Evolutionary conservation across 2,329 filamentous ascomycete genomes (phyloP).

Genomic region (Venturia oleaginea): DNA sequence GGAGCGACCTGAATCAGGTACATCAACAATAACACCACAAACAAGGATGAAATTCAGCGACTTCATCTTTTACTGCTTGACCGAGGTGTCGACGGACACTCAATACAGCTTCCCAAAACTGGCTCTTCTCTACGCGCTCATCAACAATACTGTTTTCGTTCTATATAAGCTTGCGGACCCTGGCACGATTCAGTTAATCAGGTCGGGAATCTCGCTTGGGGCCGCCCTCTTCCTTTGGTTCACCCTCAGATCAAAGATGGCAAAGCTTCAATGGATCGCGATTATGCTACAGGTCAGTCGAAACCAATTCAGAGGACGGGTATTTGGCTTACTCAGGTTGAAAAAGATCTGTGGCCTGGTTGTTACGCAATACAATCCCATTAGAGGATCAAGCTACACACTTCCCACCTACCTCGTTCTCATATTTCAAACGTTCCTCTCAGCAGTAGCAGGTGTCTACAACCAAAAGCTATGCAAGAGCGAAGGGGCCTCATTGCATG

Average conservation of each 20-base stretch:
- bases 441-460: slow-evolving; percentile 26
- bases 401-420: slow-evolving; percentile 25
- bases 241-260: slow-evolving; percentile 21
- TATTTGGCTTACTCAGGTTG: not conserved
- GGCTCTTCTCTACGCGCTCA: slow-evolving; percentile 27
- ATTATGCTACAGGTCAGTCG: slow-evolving; percentile 24
- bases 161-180: slow-evolving; percentile 26
- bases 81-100: slow-evolving; percentile 22
- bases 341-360: slow-evolving; percentile 23
- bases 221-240: slow-evolving; percentile 25
- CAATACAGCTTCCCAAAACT: slow-evolving; percentile 26
- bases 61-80: not conserved
- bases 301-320: not conserved
- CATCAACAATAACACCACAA: not conserved
- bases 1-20: not conserved
- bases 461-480: slow-evolving; percentile 28
- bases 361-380: slow-evolving; percentile 25
- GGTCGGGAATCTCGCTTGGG: slow-evolving; percentile 26
- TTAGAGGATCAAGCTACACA: slow-evolving; percentile 22
- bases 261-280: slow-evolving; percentile 25
- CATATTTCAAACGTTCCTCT: slow-evolving; percentile 26
- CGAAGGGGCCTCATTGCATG: slow-evolving; percentile 26
- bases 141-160: slow-evolving; percentile 28
- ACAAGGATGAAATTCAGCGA: not conserved
- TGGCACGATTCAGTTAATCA: slow-evolving; percentile 26